phyloP scores from a whole-genome alignment of 805 yeast species.

The Starmerella tilneyi region DNA sequence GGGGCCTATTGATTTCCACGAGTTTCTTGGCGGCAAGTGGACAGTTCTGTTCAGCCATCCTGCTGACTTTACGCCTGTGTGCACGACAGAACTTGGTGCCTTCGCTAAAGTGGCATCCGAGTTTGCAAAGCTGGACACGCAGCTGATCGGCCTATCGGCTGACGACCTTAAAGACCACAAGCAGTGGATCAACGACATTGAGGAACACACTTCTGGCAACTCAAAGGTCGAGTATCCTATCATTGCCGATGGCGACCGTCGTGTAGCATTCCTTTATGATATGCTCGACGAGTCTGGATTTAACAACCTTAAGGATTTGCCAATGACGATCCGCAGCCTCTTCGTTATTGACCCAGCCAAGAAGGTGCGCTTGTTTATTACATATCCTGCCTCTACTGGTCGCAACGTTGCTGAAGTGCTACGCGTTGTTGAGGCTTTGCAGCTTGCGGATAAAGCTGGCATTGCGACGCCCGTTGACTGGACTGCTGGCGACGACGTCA shows the following conservation, averaged over 20 bases:
- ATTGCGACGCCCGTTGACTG: constrained; percentile 89
- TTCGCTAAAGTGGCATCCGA: constrained; percentile 83
- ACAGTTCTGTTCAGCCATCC: constrained; percentile 86
- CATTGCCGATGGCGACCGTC: constrained; percentile 76
- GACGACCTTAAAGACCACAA: constrained; percentile 70
- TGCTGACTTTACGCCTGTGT: constrained; percentile 92
- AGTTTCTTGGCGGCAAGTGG: constrained; percentile 80
- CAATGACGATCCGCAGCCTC: constrained; percentile 85
- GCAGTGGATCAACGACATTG: constrained; percentile 84
- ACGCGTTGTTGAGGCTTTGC: constrained; percentile 82
- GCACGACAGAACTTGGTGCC: constrained; percentile 93
- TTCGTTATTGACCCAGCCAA: constrained; percentile 83
- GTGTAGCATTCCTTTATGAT: constrained; percentile 73
- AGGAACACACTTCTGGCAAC: constrained; percentile 62
- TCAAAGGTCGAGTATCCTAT: constrained; percentile 76
- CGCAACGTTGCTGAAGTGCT: constrained; percentile 88
- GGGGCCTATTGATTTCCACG: constrained; percentile 79
- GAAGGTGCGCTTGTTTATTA: constrained; percentile 74
- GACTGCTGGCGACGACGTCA: constrained; percentile 82
- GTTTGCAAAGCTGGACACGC: constrained; percentile 72
- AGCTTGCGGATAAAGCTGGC: constrained; percentile 61
- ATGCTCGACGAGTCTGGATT: constrained; percentile 83
- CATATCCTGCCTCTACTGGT: constrained; percentile 90
- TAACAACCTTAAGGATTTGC: constrained; percentile 55
- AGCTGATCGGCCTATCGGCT: constrained; percentile 83